Base-by-base conservation (phyloP, 768 basidiomycete genomes). In the Tricholoma hemisulphureum region DNA sequence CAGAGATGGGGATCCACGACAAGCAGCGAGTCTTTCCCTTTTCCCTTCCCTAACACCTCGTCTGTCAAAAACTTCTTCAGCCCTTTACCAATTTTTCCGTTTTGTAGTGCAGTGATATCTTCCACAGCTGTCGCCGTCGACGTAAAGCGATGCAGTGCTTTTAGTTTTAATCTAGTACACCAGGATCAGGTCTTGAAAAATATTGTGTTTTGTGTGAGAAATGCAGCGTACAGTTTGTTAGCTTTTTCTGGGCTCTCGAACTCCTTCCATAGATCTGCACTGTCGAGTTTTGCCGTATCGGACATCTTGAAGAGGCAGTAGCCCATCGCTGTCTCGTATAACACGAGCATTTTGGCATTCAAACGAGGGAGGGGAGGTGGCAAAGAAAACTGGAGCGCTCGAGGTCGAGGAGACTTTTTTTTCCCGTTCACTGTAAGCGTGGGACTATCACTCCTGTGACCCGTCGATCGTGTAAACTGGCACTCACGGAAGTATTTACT, bases 251-350 rank as follows among this genome's bases (percentile, higher is more conserved):
- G 93, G 50, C 86, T 91, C 76, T 95, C 87, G 67, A 98, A 98
- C 73, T 95, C 91, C 76, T 89, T 87, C 84, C 88, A 91, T 50
- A 98, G 74, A 74, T 97, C 88, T 56, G 88, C 87, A 63, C 85
- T 88, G 69, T 88, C 84, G 53, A 96, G 77, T 78, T 95, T 97
- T 55, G 89, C 90, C 37, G 91, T 80, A 76, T 94, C 89, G 53
- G 88, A 88, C 62, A 96, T 82, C 75, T 97, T 97, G 87, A 99
- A 98, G 54, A 99, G 89, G 80, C 93, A 95, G 81, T 94, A 98
- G 75, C 96, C 94, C 75, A 96, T 85, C 37, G 94, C 85, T 1
- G 94, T 95, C 79, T 98, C 97, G 78, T 95, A 94, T 62, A 99
- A 82, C 45, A 98, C 95, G 74, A 98, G 84, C 95, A 98, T 98